A percentile compares a stretch with the other conserved stretches of the same genome.
Conservation (phyloP, 495 filamentous ascomycete species). For the Penicillium canescens region DNA sequence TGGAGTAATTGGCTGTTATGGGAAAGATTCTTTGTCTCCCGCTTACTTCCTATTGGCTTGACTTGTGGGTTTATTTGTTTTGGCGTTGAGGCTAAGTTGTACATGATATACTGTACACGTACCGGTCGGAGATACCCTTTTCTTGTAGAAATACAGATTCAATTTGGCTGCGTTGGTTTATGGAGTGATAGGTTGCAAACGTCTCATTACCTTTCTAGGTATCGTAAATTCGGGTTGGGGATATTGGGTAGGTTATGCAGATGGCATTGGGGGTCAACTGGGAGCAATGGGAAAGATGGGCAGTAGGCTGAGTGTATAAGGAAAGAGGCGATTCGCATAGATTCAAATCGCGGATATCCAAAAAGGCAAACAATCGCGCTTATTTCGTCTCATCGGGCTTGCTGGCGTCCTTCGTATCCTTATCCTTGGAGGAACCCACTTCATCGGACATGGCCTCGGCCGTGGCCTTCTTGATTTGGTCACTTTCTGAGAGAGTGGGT, state of each 20-base stretch:
- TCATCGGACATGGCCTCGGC: constrained; percentile 53
- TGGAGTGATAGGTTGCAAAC: background rate
- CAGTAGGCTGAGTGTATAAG: background rate
- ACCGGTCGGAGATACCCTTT: constrained; percentile 17
- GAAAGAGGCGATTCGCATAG: background rate
- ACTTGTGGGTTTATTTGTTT: background rate
- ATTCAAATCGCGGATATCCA: constrained; percentile 6
- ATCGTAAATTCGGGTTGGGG: constrained; percentile 9
- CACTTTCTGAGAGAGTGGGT: constrained; percentile 62
- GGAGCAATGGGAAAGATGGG: background rate
- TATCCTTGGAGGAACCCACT: constrained; percentile 24
- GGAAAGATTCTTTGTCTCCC: no score
- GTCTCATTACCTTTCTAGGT: constrained; percentile 11
- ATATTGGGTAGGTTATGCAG: background rate
- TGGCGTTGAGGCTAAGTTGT: constrained; percentile 9
- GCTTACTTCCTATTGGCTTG: no score
- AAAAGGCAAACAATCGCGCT: constrained; percentile 4
- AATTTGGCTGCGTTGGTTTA: constrained; percentile 1
- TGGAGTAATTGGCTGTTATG: constrained; percentile 13
- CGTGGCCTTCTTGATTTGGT: constrained; percentile 70
- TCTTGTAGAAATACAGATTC: constrained; percentile 11
- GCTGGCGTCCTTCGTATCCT: constrained; percentile 22
- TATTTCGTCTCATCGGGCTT: constrained; percentile 35
- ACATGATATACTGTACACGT: background rate
- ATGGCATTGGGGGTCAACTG: background rate